These are phyloP conservation scores for Fusarium caatingaense DNA, from an alignment of 2,329 filamentous ascomycete genomes.

Conservation along the genomic window DNA sequence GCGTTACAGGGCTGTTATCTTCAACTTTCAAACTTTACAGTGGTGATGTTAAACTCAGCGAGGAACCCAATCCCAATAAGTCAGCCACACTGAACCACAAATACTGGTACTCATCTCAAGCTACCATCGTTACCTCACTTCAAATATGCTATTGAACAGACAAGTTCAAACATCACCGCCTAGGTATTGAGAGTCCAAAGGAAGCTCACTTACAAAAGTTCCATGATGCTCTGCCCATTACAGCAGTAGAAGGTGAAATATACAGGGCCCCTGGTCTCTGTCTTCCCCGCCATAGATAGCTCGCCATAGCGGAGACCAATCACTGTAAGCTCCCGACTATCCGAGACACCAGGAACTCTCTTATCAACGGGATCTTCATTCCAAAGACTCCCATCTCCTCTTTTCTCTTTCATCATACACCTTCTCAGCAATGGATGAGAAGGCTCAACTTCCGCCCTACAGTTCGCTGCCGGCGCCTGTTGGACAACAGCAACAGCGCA, in stretches of 20 bases:
- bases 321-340: slow-evolving; percentile 12
- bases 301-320: slow-evolving; percentile 31
- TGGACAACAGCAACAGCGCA: slow-evolving; percentile 32
- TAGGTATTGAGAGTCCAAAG: background rate
- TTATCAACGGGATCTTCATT: slow-evolving; percentile 35
- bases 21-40: background rate
- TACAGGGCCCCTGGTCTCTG: slow-evolving; percentile 1
- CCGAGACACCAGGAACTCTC: slow-evolving; percentile 6
- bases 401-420: background rate
- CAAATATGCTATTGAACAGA: background rate
- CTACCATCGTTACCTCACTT: background rate
- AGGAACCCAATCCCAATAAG: background rate
- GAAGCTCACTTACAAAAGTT: slow-evolving; percentile 18
- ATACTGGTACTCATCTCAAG: background rate
- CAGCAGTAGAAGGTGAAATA: background rate
- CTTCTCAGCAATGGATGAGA: slow-evolving; percentile 51
- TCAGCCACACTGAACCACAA: background rate
- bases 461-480: slow-evolving; percentile 47
- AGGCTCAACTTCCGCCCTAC: slow-evolving; percentile 60
- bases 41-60: background rate
- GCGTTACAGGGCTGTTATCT: background rate
- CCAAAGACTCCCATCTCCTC: slow-evolving; percentile 20
- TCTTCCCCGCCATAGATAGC: slow-evolving; percentile 14
- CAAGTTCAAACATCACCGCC: background rate
- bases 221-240: background rate